Evolutionary conservation across 1,284 basidiomycete genomes (phyloP).

Genomic region (Apiotrichum sp.): DNA sequence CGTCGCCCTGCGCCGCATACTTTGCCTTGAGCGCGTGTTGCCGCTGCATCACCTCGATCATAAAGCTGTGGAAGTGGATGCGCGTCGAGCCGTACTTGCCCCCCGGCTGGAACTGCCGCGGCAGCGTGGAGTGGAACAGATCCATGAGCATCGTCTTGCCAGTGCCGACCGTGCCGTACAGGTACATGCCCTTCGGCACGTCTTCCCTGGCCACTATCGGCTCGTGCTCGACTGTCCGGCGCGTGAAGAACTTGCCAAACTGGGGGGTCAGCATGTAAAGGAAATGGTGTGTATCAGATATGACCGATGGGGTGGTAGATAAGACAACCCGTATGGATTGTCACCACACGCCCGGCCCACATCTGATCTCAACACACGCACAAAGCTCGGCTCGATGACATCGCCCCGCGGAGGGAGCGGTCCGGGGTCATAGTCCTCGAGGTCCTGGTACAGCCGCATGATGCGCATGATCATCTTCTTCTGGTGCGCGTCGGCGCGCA

Average conservation of each 20-base stretch:
- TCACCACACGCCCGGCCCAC: too few relatives aligned
- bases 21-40: slow-evolving; percentile 59
- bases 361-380: too few relatives aligned
- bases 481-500: slow-evolving; percentile 78
- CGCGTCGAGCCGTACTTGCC: slow-evolving; percentile 58
- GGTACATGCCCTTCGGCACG: slow-evolving; percentile 82
- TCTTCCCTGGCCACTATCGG: slow-evolving; percentile 45
- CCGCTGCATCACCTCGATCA: slow-evolving; percentile 96
- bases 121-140: slow-evolving; percentile 86
- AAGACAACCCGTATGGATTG: too few relatives aligned
- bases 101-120: slow-evolving; percentile 55
- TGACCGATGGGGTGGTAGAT: too few relatives aligned
- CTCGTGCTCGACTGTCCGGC: slow-evolving; percentile 41
- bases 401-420: slow-evolving; percentile 51
- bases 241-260: slow-evolving; percentile 62
- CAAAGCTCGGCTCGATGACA: slow-evolving; percentile 30
- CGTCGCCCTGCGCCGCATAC: slow-evolving; percentile 53
- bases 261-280: slow-evolving; percentile 12
- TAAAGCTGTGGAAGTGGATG: slow-evolving; percentile 96
- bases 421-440: slow-evolving; percentile 67
- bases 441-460: slow-evolving; percentile 69
- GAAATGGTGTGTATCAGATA: background rate
- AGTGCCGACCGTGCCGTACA: slow-evolving; percentile 96
- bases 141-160: slow-evolving; percentile 99
- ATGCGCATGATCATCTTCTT: slow-evolving; percentile 73